These are phyloP conservation scores for Aspergillus sp. DNA, from an alignment of 2,329 filamentous ascomycete genomes.

Conservation along the genomic window DNA sequence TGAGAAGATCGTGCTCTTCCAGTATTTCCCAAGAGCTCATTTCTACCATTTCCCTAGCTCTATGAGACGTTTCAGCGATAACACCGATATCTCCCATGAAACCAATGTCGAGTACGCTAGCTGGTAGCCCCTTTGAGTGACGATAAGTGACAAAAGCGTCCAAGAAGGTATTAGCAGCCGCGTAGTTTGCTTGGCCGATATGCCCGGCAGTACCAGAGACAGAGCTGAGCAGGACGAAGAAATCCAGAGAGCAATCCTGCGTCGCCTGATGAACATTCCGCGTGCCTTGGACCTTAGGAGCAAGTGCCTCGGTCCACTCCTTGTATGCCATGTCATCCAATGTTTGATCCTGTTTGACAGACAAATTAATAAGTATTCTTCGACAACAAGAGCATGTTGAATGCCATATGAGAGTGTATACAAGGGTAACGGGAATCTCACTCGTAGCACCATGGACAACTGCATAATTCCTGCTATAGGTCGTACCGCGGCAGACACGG, in stretches of 20 bases:
- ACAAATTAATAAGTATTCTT: too few species aligned
- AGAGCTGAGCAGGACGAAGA: slow-evolving; percentile 37
- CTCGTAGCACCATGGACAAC: slow-evolving; percentile 11
- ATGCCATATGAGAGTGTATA: too few species aligned
- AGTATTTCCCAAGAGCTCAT: too few species aligned
- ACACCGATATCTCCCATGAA: slow-evolving; percentile 31
- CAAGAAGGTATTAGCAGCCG: slow-evolving; percentile 37
- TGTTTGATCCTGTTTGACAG: slow-evolving; percentile 11
- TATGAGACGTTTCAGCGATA: slow-evolving; percentile 1
- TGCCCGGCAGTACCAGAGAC: slow-evolving; percentile 37
- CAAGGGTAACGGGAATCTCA: neutral
- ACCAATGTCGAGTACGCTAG: slow-evolving; percentile 28
- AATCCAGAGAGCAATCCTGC: slow-evolving; percentile 12
- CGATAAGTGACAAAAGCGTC: slow-evolving; percentile 32
- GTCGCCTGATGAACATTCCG: slow-evolving; percentile 32
- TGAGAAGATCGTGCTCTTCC: neutral
- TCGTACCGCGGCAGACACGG: slow-evolving; percentile 12
- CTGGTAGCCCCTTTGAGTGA: slow-evolving; percentile 21
- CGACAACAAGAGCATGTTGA: too few species aligned
- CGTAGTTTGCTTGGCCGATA: slow-evolving; percentile 45
- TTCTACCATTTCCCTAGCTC: too few species aligned
- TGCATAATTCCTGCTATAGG: slow-evolving; percentile 28
- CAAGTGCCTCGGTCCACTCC: slow-evolving; percentile 32
- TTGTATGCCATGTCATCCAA: slow-evolving; percentile 39
- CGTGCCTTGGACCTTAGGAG: slow-evolving; percentile 37